Evolutionary conservation across 2,329 filamentous ascomycete species (phyloP), one percentile per base, ranked within the genome.

Genomic region (Anthostomella pinea): DNA sequence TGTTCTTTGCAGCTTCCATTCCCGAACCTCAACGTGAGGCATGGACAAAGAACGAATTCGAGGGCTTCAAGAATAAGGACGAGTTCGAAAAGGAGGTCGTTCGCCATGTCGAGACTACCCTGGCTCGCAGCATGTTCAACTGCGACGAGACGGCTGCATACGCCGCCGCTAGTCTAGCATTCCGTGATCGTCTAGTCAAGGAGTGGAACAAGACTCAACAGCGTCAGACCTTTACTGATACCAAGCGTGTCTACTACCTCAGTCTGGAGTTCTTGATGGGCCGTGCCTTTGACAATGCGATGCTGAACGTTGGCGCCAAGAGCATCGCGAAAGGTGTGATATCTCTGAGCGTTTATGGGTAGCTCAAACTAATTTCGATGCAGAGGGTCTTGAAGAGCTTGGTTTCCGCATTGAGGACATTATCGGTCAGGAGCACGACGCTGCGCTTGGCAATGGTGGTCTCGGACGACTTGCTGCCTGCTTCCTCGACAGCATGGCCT

Each of bases 191-290:
- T 34, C 73, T 98, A 59, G 83, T 98, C 57, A 83, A 93, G 46
- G 88, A 95, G 52, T 98, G 93, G 93, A 98, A 97, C 70, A 89
- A 84, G 67, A 98, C 93, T 30, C 93, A 98, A 70, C 93, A 98
- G 70, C 83, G 84, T 43, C 93, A 98, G 67, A 96, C 91, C 0
- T 88, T 86, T 56, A 75, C 78, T 39, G 93, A 97, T 61, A 81
- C 81, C 66, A 98, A 98, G 76, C 81, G 93, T 44, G 79, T 98
- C 52, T 98, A 98, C 70, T 98, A 98, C 62, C 78, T 98, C 43
- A 96, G 90, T 51, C 79, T 98, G 40, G 93, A 98, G 67, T 98
- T 98, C 57, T 70, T 98, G 56, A 98, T 98, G 93, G 93, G 93
- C 26, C 78, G 93, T 59, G 86, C 93, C 30, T 70, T 98, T 47